Evolutionary conservation across 306 rosid species (phyloP), one percentile per base, ranked within the genome.

Genomic region (Vigna mungo): DNA sequence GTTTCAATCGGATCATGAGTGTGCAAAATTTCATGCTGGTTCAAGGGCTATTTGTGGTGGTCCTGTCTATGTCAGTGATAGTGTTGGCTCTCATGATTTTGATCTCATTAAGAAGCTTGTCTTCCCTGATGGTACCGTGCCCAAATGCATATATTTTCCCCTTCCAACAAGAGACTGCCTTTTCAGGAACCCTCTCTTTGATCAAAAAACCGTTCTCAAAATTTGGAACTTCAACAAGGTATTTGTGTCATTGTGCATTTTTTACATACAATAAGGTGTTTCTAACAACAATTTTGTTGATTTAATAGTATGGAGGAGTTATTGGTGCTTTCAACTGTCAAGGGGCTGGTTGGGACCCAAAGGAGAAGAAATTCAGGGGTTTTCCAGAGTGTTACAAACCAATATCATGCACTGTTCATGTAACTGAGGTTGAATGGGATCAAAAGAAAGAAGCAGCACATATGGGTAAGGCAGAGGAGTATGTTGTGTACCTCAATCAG

Each of bases 111-210:
- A 83, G 83, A 89, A 89, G 81, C 96, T 92, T n/a, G 98, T 92
- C 3, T 88, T 76, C 62, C 92, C 96, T 2, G 97, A 92, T 84
- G 97, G 93, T 9, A 86, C 93, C 34, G 84, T 92, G 41, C 97
- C 98, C 54, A 84, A 74, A 39, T 92, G 98, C 85, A 88, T 77
- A 4, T 81, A 88, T 63, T 94, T 86, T 71, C 86, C 97, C 21
- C 96, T 94, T 68, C 98, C 98, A 34, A 89, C 95, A 13, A 90
- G 96, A 84, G 98, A 94, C 30, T 89, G 95, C 55, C 92, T 92
- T 55, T 90, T 94, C 88, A 92, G 72, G 78, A 92, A 85, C 84
- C 96, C 96, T 32, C 75, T 90, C 2, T 90, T 90, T 79, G 98
- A 94, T 80, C 82, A 66, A 6, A 64, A 76, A 69, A 87, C 98